A percentile compares a stretch with the other conserved stretches of the same genome.
Conservation (phyloP, 495 filamentous ascomycete genomes). For the Pyronema omphalodes region DNA sequence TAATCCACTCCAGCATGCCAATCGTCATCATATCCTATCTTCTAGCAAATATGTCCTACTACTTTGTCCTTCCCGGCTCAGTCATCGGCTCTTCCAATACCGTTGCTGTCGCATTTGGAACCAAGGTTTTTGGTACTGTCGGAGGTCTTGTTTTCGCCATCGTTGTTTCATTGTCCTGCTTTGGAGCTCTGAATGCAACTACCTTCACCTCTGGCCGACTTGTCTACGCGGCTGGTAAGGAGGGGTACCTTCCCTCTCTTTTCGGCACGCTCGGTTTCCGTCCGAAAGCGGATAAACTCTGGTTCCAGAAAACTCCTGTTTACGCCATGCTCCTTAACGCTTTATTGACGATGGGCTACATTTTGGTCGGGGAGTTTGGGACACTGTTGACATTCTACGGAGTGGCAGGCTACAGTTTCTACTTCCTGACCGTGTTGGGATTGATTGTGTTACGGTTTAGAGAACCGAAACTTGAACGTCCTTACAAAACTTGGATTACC, state of each 20-base stretch:
- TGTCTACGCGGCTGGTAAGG: slow-evolving; percentile 85
- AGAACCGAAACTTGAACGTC: slow-evolving; percentile 71
- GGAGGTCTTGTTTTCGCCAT: slow-evolving; percentile 76
- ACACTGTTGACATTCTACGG: slow-evolving; percentile 93
- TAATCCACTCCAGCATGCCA: slow-evolving; percentile 94
- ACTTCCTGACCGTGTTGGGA: slow-evolving; percentile 87
- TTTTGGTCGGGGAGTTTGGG: slow-evolving; percentile 71
- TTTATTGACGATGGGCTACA: slow-evolving; percentile 50
- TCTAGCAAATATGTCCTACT: slow-evolving; percentile 79
- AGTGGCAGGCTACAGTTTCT: slow-evolving; percentile 89
- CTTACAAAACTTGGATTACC: slow-evolving; percentile 88
- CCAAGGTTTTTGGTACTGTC: slow-evolving; percentile 67
- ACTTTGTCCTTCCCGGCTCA: slow-evolving; percentile 72
- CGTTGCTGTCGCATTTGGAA: slow-evolving; percentile 73
- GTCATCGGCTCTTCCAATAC: slow-evolving; percentile 75
- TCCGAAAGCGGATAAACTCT: slow-evolving; percentile 14
- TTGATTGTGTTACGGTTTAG: slow-evolving; percentile 77
- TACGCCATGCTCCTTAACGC: slow-evolving; percentile 73
- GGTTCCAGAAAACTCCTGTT: slow-evolving; percentile 57
- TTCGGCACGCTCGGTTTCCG: slow-evolving; percentile 64
- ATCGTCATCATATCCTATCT: slow-evolving; percentile 81
- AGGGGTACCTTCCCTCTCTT: slow-evolving; percentile 74
- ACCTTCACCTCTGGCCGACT: slow-evolving; percentile 84
- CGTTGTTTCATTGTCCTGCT: slow-evolving; percentile 70
- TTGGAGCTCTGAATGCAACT: slow-evolving; percentile 86